Evolutionary conservation across 768 basidiomycete species (phyloP), one percentile per base, ranked within the genome.

Genomic region (Pulveroboletus ravenelii): DNA sequence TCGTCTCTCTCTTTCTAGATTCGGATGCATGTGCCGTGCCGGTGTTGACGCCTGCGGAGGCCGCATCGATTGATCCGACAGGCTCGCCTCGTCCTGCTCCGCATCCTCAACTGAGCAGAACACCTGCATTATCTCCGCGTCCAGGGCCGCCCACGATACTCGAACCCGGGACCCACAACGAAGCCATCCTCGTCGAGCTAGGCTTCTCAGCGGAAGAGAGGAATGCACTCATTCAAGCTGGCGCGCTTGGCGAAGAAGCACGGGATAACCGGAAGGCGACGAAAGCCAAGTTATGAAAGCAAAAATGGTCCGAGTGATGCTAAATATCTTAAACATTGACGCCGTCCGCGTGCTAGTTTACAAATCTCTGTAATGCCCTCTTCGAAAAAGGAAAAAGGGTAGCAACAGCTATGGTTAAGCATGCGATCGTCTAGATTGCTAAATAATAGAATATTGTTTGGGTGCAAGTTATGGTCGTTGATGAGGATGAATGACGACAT

Each of bases 11-110:
- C 12, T 4, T 3, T 29, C 36, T 59, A 89, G 87, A 76, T 27
- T 84, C 78, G 12, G 88, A 90, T 51, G 82, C 85, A 8, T 90
- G 88, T 61, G 77, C 76, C 10, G 68, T 86, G 13, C 87, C 88
- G 0, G 83, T 90, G 29, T 72, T 89, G 25, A 74, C 79, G 5
- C 77, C 84, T 0, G 59, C 67, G 23, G 87, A 90, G 73, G 86
- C 84, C 5, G 75, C 72, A 2, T 66, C 63, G 30, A 63, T 77
- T 23, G 67, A 74, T 49, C 57, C 71, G 13, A 59, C 71, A 3
- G 66, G 62, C 7, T 70, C 68, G 15, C 36, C 58, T 25, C 54
- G 78, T 17, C 83, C 85, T 6, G 58, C 64, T n/a, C 74, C 77
- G 38, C 83, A 85, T 59, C 82, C 82, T 15, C 64, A 62, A 27